Evolutionary conservation across 495 filamentous ascomycete genomes (phyloP), one percentile per base, ranked within the genome.

Genomic region (Aspergillus saccharolyticus): DNA sequence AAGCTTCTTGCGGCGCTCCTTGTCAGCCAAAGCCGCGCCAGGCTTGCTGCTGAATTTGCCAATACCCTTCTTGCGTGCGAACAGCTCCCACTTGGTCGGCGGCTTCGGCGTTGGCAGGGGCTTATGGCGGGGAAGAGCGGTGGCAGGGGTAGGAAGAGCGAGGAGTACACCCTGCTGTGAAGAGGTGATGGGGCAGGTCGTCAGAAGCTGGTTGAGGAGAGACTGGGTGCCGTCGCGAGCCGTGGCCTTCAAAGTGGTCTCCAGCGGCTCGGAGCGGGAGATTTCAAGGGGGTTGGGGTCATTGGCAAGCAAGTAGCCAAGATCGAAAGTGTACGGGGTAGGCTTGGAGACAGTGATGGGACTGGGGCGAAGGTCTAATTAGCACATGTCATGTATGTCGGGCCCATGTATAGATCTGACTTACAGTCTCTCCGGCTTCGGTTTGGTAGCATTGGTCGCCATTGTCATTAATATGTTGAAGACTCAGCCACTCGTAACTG

Each of bases 21-120:
- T 80, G 52, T 77, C 77, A 12, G 66, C 69, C 43, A 77, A 59
- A 1, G 71, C 69, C 8, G 67, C 72, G 16, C 76, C 76, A 43
- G 76, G 70, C 57, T 70, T 70, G 52, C 52, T 67, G 63, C 56
- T 78, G 66, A 56, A 79, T 60, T 76, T 79, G 57, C 76, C 84
- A 69, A 98, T 97, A 25, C 94, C 95, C 75, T 96, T 94, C 81
- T 93, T 96, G 75, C 84, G 86, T 18, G 94, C 94, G 75, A 98
- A 98, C 49, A 86, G 82, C 70, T 94, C 85, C 94, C 94, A 98
- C 69, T 90, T 96, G 48, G 94, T 97, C 54, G 85, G 85, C 21
- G 84, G 73, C 75, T 91, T 96, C 50, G 84, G 80, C 24, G 79
- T 76, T 1, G 94, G 94, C 0, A 97, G 73, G 4, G 90, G 88